A percentile compares a stretch with the other conserved stretches of the same genome.
Evolutionary conservation across 2,329 filamentous ascomycete genomes (phyloP).

Genomic region (Akanthomyces lecanii): DNA sequence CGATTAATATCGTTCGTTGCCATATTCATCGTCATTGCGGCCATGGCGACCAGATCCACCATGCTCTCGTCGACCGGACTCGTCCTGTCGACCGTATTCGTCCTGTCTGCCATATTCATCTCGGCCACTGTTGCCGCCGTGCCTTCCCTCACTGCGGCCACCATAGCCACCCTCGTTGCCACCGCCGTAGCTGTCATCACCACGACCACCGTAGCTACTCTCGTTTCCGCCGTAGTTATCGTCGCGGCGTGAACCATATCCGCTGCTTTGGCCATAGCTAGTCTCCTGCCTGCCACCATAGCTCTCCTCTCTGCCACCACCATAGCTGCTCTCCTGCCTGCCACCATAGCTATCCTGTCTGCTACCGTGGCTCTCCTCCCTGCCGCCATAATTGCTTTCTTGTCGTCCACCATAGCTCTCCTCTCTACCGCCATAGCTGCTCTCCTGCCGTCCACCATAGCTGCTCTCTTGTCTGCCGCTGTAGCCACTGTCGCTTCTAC

Average conservation of each 20-base stretch:
- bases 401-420: constrained; percentile 23
- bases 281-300: constrained; percentile 23
- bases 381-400: constrained; percentile 12
- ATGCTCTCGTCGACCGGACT: constrained; percentile 4
- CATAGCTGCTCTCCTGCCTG: constrained; percentile 10
- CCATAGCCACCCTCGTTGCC: constrained; percentile 11
- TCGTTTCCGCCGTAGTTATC: constrained; percentile 23
- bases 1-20: constrained; percentile 4
- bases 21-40: constrained; percentile 1
- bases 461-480: constrained; percentile 21
- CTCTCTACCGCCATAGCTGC: constrained; percentile 16
- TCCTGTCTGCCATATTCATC: neutral
- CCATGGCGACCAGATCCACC: neutral
- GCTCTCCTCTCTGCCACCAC: constrained; percentile 25
- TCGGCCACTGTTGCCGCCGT: neutral
- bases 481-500: constrained; percentile 20
- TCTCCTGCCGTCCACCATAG: constrained; percentile 19
- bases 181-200: constrained; percentile 25
- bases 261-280: constrained; percentile 20
- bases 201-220: constrained; percentile 17
- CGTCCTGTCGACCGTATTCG: neutral
- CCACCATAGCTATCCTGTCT: constrained; percentile 25
- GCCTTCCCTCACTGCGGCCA: constrained; percentile 17
- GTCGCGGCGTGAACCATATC: neutral
- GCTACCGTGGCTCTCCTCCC: constrained; percentile 22